Percentiles rank a stretch among this genome's conserved stretches.
Conservation (phyloP, 2,329 filamentous ascomycete species). For the Fusarium nygamai region DNA sequence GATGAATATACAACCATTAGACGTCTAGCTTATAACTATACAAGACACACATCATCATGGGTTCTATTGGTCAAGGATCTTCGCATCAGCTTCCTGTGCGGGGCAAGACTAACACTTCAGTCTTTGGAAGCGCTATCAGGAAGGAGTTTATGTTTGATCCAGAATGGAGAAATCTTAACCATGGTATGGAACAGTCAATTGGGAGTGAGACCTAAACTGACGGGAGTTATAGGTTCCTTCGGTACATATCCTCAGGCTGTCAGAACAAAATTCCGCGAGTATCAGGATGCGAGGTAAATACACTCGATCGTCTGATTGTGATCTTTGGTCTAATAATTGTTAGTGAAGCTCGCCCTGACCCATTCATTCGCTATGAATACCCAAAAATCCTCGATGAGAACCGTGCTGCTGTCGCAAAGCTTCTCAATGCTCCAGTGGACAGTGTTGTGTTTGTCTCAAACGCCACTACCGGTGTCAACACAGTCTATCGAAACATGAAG, state of each 20-base stretch:
- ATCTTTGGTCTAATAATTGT: neutral
- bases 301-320: neutral
- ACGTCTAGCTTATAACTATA: neutral
- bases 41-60: conserved; percentile 24
- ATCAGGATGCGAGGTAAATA: conserved; percentile 64
- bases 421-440: conserved; percentile 72
- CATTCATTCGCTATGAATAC: conserved; percentile 77
- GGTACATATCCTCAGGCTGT: conserved; percentile 77
- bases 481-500: conserved; percentile 77
- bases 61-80: conserved; percentile 28
- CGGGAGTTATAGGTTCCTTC: conserved; percentile 70
- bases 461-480: conserved; percentile 81
- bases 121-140: conserved; percentile 55
- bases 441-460: conserved; percentile 83
- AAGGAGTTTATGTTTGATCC: conserved; percentile 76
- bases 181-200: conserved; percentile 62
- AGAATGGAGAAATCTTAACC: conserved; percentile 79
- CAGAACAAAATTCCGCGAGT: conserved; percentile 66
- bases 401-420: conserved; percentile 71
- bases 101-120: conserved; percentile 24
- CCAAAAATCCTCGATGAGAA: conserved; percentile 71
- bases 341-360: conserved; percentile 74
- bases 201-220: neutral
- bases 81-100: conserved; percentile 38
- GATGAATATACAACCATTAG: neutral